Conservation (phyloP, 2,329 filamentous ascomycete species). For the Calonectria henricotiae region DNA sequence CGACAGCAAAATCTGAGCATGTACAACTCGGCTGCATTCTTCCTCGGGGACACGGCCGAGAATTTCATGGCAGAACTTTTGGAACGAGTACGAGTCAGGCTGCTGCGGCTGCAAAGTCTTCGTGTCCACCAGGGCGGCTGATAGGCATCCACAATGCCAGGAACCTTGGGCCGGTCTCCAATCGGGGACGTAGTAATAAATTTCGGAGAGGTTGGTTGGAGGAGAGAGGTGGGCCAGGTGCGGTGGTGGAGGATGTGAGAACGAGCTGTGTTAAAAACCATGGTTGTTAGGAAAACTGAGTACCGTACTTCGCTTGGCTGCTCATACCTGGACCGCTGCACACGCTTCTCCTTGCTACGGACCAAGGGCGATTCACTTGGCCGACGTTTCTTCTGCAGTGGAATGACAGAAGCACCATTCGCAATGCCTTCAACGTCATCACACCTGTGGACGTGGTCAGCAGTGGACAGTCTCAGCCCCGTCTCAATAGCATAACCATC, state of each 20-base stretch:
- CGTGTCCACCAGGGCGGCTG: neutral
- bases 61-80: conserved; percentile 10
- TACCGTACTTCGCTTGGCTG: neutral
- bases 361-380: neutral
- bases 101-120: neutral
- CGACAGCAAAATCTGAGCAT: conserved; percentile 1
- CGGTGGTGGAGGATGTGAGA: conserved; percentile 4
- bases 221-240: neutral
- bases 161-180: conserved; percentile 4
- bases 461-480: too few relatives aligned
- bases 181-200: conserved; percentile 14
- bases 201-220: conserved; percentile 11
- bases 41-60: neutral
- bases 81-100: conserved; percentile 2
- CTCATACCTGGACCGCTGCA: neutral
- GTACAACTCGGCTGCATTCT: neutral
- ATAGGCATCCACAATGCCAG: conserved; percentile 13
- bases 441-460: too few relatives aligned
- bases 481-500: too few relatives aligned
- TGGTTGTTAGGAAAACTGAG: neutral
- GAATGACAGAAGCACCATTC: neutral
- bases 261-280: neutral
- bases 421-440: too few relatives aligned
- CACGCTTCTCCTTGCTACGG: neutral
- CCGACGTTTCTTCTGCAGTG: neutral